Evolutionary conservation across 1,284 basidiomycete genomes (phyloP), one percentile per base, ranked within the genome.

Genomic region (Pyrrhoderma noxium): DNA sequence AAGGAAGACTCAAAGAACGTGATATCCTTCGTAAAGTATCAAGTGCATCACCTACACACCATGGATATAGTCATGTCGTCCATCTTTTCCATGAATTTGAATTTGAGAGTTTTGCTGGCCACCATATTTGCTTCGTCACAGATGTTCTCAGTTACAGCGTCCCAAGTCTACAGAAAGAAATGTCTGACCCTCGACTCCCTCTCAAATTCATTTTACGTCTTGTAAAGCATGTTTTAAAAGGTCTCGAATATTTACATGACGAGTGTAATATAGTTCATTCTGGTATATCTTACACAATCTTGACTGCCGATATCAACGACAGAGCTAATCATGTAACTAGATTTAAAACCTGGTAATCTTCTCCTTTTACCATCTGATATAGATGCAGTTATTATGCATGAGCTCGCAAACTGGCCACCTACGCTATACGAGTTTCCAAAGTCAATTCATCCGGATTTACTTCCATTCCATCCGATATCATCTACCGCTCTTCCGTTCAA

Each of bases 261-360:
- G 67, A 68, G 52, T 75, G 72, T 58, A 66, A 68, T 23, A 67
- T 72, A 53, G 66, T 72, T 36, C 63, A 64, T 51, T 51, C 58
- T 14, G 60, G 59, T 59, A 56, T 27, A 54, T 47, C 9, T 48
- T 21, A 11, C 16, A 39, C 16, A 19, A 45, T 34, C n/a, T 9
- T 31, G 11, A 31, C 27, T 31, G 19, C 18, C 45, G 21, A 13
- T 14, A n/a, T 0, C 11, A 18, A 23, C 23, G 8, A 27, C 38
- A 11, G 25, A 38, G 3, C 19, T 27, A 25, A 37, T 18, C 27
- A 42, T 19, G 3, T 22, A 9, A 22, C 16, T 40, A 62, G 73
- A 75, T 60, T 61, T 75, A 52, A 75, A 75, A 59, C 72, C 70
- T 16, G 72, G 73, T 52, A 75, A 75, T 58, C 72, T 75, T 43